Conservation (phyloP, 176 grass and related monocot genomes). For the Oryza punctata region DNA sequence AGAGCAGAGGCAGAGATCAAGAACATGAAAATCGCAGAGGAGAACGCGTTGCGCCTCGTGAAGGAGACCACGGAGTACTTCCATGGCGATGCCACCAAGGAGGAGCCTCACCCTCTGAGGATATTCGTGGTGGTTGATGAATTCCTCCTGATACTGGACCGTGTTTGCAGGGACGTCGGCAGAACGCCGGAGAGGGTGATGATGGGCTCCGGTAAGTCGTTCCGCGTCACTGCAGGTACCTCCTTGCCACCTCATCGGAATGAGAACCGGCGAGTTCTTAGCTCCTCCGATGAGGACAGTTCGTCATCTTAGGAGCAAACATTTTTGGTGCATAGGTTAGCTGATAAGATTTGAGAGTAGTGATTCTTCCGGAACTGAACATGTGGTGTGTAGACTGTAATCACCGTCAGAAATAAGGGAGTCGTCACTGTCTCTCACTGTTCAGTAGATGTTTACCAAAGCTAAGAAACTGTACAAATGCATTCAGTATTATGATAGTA, state of each 20-base stretch:
- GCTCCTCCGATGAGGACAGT: conserved; percentile 57
- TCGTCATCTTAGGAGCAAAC: conserved; percentile 43
- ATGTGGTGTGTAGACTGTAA: conserved; percentile 3
- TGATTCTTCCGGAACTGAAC: conserved; percentile 32
- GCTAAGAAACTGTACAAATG: conserved; percentile 47
- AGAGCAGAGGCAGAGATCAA: conserved; percentile 42
- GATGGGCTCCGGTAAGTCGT: conserved; percentile 68
- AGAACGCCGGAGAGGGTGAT: conserved; percentile 65
- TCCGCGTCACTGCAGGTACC: conserved; percentile 42
- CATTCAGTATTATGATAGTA: conserved; percentile 14
- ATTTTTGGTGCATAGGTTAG: conserved; percentile 30
- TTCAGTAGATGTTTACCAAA: conserved; percentile 22
- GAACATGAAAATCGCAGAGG: conserved; percentile 46
- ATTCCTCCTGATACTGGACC: conserved; percentile 61
- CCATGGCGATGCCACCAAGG: conserved; percentile 53
- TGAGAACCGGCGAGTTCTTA: conserved; percentile 27
- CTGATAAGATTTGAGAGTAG: conserved; percentile 18
- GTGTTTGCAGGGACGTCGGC: conserved; percentile 68
- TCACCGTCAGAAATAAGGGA: conserved; percentile 7
- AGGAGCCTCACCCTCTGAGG: conserved; percentile 59
- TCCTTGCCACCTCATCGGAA: conserved; percentile 27
- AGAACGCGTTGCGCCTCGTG: conserved; percentile 34
- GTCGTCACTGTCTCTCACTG: conserved; percentile 23
- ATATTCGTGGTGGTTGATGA: conserved; percentile 74
- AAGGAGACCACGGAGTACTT: conserved; percentile 78